Percentiles rank a stretch among this genome's conserved stretches.
Evolutionary conservation across 2,329 filamentous ascomycete species (phyloP).

Genomic region (Salinomyces thailandicus): DNA sequence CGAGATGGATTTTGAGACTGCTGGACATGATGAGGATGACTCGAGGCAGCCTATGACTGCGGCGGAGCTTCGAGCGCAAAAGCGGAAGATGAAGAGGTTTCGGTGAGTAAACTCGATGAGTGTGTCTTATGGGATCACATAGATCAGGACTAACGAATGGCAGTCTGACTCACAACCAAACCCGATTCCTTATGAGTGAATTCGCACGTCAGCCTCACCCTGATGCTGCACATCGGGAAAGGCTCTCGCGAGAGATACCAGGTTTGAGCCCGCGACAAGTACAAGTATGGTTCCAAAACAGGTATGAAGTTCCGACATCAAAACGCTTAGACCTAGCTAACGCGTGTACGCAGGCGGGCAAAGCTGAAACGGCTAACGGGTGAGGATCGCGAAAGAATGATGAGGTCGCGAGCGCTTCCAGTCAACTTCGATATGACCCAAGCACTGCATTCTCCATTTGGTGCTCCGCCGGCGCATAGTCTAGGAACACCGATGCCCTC

Average conservation of each 20-base stretch:
- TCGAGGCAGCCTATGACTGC: conserved; percentile 31
- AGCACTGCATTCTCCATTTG: conserved; percentile 47
- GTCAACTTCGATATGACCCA: conserved; percentile 51
- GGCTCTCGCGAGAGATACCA: conserved; percentile 79
- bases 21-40: conserved; percentile 20
- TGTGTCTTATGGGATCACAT: too few species aligned
- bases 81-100: conserved; percentile 62
- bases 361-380: conserved; percentile 52
- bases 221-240: conserved; percentile 79
- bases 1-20: conserved; percentile 28
- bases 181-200: conserved; percentile 94
- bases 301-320: conserved; percentile 48
- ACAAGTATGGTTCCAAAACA: conserved; percentile 97
- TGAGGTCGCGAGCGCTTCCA: conserved; percentile 49
- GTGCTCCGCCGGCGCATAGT: conserved; percentile 27
- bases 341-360: conserved; percentile 37
- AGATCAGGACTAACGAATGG: too few species aligned
- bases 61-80: conserved; percentile 38
- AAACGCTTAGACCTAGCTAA: too few species aligned
- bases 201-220: conserved; percentile 92
- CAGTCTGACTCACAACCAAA: conserved; percentile 90
- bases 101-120: conserved; percentile 39
- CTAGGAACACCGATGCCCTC: conserved; percentile 41
- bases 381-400: conserved; percentile 51
- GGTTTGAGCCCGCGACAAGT: conserved; percentile 86